Evolutionary conservation across 2,329 filamentous ascomycete species (phyloP).

Genomic region (Domatiomyces catenatus): DNA sequence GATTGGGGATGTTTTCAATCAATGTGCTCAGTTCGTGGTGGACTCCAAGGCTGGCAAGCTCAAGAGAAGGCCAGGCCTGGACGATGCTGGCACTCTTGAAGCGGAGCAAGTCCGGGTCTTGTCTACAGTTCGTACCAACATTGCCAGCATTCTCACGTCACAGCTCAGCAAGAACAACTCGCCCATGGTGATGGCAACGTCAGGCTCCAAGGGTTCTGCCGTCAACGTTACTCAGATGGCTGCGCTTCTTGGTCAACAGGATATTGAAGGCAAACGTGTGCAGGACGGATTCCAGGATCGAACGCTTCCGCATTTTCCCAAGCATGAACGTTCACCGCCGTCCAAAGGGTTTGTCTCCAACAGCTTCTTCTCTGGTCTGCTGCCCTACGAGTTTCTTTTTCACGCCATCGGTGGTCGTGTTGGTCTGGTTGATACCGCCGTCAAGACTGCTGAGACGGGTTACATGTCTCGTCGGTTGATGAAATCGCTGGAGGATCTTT

Average conservation of each 20-base stretch:
- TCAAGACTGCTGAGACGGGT: constrained; percentile 96
- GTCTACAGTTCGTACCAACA: constrained; percentile 77
- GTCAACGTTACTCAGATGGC: constrained; percentile 99
- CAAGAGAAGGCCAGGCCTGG: constrained; percentile 73
- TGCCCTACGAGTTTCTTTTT: constrained; percentile 88
- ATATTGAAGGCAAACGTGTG: constrained; percentile 86
- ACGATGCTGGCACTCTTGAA: constrained; percentile 45
- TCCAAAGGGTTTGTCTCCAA: constrained; percentile 95
- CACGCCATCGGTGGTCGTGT: constrained; percentile 97
- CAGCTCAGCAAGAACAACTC: constrained; percentile 85
- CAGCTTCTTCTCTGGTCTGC: constrained; percentile 87
- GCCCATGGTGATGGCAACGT: constrained; percentile 91
- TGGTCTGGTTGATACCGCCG: constrained; percentile 83
- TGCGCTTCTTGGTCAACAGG: constrained; percentile 90
- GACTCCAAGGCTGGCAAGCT: constrained; percentile 65
- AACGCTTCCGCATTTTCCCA: constrained; percentile 86
- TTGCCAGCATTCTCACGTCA: constrained; percentile 78
- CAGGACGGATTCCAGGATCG: constrained; percentile 92
- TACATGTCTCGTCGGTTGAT: constrained; percentile 98
- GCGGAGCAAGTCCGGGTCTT: constrained; percentile 87
- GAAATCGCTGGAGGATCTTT: constrained; percentile 94
- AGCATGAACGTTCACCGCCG: constrained; percentile 78
- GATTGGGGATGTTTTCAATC: constrained; percentile 57
- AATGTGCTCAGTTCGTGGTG: constrained; percentile 46
- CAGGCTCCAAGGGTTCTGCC: constrained; percentile 87